phyloP scores from a whole-genome alignment of 257 asterid genomes.

The Solanum microdontum region DNA sequence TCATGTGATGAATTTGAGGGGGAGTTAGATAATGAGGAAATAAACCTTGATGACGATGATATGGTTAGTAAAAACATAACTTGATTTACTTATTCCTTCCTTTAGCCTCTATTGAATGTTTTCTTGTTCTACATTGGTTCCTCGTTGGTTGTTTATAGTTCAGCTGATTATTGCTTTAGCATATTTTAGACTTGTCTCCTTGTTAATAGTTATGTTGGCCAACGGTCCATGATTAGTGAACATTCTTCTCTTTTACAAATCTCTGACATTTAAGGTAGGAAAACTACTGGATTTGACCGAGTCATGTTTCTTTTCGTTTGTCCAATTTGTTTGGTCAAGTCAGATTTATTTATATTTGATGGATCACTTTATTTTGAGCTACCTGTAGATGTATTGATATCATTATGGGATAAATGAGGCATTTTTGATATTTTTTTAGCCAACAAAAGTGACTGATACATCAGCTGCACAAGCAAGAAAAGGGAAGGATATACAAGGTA shows the following conservation, averaged over 20 bases:
- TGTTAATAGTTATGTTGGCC: not conserved
- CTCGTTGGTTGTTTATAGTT: not conserved
- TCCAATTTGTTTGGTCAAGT: not conserved
- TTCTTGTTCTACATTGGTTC: not conserved
- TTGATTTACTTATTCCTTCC: not conserved
- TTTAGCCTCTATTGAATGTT: not conserved
- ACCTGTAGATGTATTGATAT: not conserved
- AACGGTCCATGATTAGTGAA: not conserved
- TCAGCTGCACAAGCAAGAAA: constrained; percentile 68
- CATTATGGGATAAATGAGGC: not conserved
- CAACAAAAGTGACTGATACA: constrained; percentile 64
- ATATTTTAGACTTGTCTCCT: not conserved
- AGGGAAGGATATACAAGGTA: constrained; percentile 79
- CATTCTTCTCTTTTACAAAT: not conserved
- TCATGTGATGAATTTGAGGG: constrained; percentile 37
- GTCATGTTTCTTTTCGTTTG: not conserved
- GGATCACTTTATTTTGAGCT: not conserved
- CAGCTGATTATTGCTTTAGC: not conserved
- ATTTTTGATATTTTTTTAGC: constrained; percentile 15
- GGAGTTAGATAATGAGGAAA: constrained; percentile 31
- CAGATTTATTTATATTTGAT: not conserved
- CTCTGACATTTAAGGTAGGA: not conserved
- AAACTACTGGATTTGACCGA: not conserved
- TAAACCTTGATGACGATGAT: constrained; percentile 46
- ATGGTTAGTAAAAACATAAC: constrained; percentile 29